Conservation (phyloP, 768 basidiomycete genomes). For the Lentinula boryana region DNA sequence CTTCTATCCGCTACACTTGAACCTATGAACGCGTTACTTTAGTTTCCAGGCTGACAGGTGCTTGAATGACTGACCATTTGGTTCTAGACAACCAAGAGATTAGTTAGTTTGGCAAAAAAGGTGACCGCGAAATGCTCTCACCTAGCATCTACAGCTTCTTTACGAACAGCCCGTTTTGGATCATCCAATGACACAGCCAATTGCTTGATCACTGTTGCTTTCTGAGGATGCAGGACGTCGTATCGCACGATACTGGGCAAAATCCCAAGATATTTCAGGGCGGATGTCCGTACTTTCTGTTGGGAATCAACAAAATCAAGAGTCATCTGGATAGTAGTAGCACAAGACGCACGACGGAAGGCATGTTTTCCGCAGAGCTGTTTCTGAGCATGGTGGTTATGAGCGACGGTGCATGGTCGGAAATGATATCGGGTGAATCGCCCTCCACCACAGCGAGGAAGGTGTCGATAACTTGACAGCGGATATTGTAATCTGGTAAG, state of each 20-base stretch:
- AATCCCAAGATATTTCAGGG: constrained; percentile 67
- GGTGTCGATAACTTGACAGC: constrained; percentile 75
- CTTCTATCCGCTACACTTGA: constrained; percentile 49
- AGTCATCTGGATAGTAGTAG: neutral
- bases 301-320: neutral
- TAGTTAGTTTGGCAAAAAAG: neutral
- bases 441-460: constrained; percentile 66
- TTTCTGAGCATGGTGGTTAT: constrained; percentile 69
- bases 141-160: constrained; percentile 83
- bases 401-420: constrained; percentile 68
- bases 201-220: constrained; percentile 64
- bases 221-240: constrained; percentile 77
- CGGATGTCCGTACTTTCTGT: constrained; percentile 71
- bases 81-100: constrained; percentile 24
- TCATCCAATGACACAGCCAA: constrained; percentile 81
- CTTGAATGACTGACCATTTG: constrained; percentile 30
- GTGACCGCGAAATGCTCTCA: constrained; percentile 9
- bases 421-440: constrained; percentile 45
- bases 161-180: constrained; percentile 77
- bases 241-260: constrained; percentile 78
- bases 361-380: constrained; percentile 40
- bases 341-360: constrained; percentile 43
- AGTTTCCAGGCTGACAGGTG: no score
- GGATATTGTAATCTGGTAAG: constrained; percentile 65
- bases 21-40: constrained; percentile 28